Percentiles rank a stretch among this genome's conserved stretches.
Conservation (phyloP, 208 protist genomes). For the Histomonas meleagridis region DNA sequence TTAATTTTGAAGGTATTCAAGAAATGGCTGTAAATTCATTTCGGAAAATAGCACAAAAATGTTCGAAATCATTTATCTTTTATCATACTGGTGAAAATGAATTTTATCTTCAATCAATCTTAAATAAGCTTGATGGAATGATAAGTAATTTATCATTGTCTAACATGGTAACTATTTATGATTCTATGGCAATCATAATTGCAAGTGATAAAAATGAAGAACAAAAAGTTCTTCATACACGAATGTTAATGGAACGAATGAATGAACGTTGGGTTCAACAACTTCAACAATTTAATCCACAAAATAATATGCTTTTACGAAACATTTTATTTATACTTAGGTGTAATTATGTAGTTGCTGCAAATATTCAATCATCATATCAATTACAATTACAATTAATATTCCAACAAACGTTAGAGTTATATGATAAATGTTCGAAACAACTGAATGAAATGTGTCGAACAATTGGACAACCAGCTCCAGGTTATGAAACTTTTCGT, state of each 20-base stretch:
- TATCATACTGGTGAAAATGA: not conserved
- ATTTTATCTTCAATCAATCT: not conserved
- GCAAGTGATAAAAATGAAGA: not conserved
- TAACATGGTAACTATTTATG: not conserved
- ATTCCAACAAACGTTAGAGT: not conserved
- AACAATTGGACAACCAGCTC: not conserved
- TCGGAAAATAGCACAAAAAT: not conserved
- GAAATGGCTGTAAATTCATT: constrained; percentile 17
- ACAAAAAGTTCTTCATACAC: not conserved
- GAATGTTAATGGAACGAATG: not conserved
- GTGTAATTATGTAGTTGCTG: not conserved
- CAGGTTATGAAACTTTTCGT: not conserved
- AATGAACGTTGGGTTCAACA: not conserved
- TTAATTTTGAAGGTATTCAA: not conserved
- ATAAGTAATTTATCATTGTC: not conserved
- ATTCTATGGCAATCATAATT: not conserved
- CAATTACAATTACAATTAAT: not conserved
- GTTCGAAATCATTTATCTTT: not conserved
- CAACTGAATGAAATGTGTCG: not conserved
- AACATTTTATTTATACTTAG: not conserved
- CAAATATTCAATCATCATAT: not conserved
- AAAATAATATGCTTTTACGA: not conserved
- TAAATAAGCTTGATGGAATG: not conserved
- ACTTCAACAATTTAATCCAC: not conserved
- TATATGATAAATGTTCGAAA: not conserved